Percentiles rank a stretch among this genome's conserved stretches.
phyloP scores from a whole-genome alignment of 208 protist genomes.

The Crithidia brevicula region DNA sequence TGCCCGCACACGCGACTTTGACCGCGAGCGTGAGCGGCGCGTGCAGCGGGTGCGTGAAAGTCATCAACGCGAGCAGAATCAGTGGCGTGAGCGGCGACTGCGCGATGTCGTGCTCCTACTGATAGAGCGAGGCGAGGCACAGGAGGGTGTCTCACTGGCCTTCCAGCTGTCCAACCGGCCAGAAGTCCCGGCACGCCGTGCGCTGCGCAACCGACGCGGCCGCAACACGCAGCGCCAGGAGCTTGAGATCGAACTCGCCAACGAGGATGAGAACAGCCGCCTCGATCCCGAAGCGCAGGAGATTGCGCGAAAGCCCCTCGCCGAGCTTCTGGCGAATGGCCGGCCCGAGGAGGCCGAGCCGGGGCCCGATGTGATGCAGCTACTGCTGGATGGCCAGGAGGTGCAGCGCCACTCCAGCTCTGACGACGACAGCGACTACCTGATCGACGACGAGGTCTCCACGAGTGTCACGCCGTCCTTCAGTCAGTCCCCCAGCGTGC shows the following conservation, averaged over 20 bases:
- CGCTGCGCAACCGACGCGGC: constrained; percentile 10
- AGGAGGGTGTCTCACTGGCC: constrained; percentile 44
- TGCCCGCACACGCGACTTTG: constrained; percentile 1
- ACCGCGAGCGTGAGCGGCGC: constrained; percentile 27
- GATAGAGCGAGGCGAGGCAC: constrained; percentile 43
- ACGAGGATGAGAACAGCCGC: constrained; percentile 24
- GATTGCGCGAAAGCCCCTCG: constrained; percentile 31
- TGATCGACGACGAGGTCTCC: constrained; percentile 7
- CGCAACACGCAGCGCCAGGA: constrained; percentile 10
- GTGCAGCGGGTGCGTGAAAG: constrained; percentile 19
- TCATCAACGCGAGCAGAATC: constrained; percentile 37
- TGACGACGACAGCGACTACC: constrained; percentile 26
- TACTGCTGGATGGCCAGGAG: constrained; percentile 52
- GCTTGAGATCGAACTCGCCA: constrained; percentile 19
- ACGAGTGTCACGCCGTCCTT: constrained; percentile 4
- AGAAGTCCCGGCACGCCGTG: constrained; percentile 31
- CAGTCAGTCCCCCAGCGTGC: constrained; percentile 8
- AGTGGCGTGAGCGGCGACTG: constrained; percentile 49
- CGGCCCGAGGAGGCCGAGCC: constrained; percentile 38
- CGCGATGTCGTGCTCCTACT: constrained; percentile 55
- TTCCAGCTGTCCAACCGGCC: constrained; percentile 37
- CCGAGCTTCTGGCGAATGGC: constrained; percentile 39
- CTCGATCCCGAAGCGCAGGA: constrained; percentile 27
- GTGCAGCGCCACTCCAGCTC: constrained; percentile 10
- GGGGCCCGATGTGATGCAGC: constrained; percentile 59